Conservation (phyloP, 257 asterid genomes). For the Nicotiana obtusifolia region DNA sequence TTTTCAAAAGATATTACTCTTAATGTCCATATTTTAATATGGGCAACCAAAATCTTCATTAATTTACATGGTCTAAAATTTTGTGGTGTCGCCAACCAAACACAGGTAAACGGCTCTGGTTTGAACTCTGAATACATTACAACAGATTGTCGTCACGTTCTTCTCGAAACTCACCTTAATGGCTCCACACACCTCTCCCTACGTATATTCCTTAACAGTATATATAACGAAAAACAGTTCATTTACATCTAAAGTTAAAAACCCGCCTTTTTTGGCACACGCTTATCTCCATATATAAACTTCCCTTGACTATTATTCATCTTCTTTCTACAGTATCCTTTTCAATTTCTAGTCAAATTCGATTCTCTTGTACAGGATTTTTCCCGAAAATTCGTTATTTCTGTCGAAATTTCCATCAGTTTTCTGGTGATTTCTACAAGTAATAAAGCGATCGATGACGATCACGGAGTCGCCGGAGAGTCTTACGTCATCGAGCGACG, state of each 20-base stretch:
- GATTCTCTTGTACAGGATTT: background rate
- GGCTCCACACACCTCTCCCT: background rate
- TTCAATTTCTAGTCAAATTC: background rate
- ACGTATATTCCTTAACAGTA: background rate
- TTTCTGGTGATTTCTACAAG: background rate
- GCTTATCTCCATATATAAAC: too few species aligned
- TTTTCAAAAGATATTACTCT: too few species aligned
- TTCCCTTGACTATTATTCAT: background rate
- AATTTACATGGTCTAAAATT: too few species aligned
- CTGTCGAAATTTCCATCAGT: background rate
- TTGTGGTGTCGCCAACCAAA: too few species aligned
- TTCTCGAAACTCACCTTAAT: background rate
- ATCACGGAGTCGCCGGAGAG: conserved; percentile 49
- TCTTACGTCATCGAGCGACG: conserved; percentile 25
- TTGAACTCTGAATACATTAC: too few species aligned
- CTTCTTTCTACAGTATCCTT: background rate
- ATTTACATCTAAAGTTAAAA: background rate
- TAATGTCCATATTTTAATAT: too few species aligned
- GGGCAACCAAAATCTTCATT: too few species aligned
- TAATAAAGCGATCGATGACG: background rate
- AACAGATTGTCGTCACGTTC: background rate
- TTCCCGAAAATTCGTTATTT: background rate
- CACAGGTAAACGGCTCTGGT: too few species aligned
- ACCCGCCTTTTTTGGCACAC: background rate
- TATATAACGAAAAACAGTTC: background rate